phyloP scores from a whole-genome alignment of 805 yeast species.

The Tanozyma kutaoensis region DNA sequence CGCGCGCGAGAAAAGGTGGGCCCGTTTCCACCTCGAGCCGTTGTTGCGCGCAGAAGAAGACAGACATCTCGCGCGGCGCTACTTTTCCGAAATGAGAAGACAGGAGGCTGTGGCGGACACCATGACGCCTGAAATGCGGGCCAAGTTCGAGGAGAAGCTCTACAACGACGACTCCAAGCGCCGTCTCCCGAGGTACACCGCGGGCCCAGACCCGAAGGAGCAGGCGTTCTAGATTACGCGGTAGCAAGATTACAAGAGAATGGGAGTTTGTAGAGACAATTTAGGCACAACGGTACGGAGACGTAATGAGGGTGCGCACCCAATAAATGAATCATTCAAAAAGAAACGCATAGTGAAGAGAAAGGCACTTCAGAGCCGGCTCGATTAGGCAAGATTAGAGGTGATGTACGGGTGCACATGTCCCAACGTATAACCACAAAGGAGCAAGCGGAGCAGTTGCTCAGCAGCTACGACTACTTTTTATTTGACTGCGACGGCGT shows the following conservation, averaged over 20 bases:
- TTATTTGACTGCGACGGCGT: constrained; percentile 98
- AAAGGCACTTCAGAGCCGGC: too few species aligned
- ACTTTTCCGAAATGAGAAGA: constrained; percentile 48
- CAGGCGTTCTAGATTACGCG: too few species aligned
- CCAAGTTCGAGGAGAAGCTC: constrained; percentile 28
- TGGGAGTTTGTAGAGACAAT: too few species aligned
- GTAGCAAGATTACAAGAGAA: too few species aligned
- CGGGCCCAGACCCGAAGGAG: constrained; percentile 20
- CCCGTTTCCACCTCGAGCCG: constrained; percentile 61
- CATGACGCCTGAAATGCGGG: constrained; percentile 23
- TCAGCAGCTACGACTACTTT: constrained; percentile 68
- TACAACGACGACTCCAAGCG: constrained; percentile 30
- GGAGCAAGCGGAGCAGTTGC: constrained; percentile 36
- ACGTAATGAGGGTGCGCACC: too few species aligned
- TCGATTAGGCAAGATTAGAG: too few species aligned
- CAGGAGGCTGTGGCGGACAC: constrained; percentile 40
- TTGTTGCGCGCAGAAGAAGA: constrained; percentile 73
- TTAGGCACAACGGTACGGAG: too few species aligned
- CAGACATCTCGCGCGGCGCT: constrained; percentile 63
- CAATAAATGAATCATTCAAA: too few species aligned
- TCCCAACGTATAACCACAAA: constrained; percentile 36
- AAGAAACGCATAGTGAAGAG: too few species aligned
- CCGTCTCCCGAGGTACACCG: constrained; percentile 28
- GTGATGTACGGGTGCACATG: too few species aligned
- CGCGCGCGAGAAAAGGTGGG: constrained; percentile 64